Base-by-base conservation (phyloP, 208 protist genomes). In the Trypanosoma melophagium region DNA sequence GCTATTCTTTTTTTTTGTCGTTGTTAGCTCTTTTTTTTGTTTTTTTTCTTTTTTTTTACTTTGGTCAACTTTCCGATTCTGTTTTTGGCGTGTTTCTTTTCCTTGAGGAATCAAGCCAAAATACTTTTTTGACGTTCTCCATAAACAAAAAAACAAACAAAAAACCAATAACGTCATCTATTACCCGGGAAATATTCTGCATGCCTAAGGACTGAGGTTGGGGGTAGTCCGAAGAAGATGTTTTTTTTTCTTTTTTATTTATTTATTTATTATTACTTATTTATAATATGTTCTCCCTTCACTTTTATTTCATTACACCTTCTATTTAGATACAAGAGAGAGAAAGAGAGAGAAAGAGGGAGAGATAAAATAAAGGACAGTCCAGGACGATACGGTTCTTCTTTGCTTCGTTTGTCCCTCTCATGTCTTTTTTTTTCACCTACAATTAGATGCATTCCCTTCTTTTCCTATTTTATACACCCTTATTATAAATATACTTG, bases 31-130 rank as follows among this genome's bases (percentile, higher is more conserved):
- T 3, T 69, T 56, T 16, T 53, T 21, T 55, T 41, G 2, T 58
- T 66, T 50, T 65, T 76, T 45, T 55, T 77, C 76, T 77, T 82
- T 62, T 60, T 53, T 74, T 41, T 57, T n/a, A 21, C 24, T 58
- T 19, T 25, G 0, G 21, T 58, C 21, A 9, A 17, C 7, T 60
- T 59, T 45, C 16, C 24, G 63, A 38, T 49, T 47, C 16, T 49
- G 51, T 22, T 31, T 5, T 38, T n/a, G 9, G 38, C 45, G 24
- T n/a, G 8, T 28, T 14, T 35, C 31, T 13, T 59, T 65, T 40
- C 5, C 28, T 35, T 35, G 28, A 35, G 28, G 1, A 35, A 35
- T 35, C 5, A 35, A 5, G 5, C 28, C 28, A 35, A 35, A 5
- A 35, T 35, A 35, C 28, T 35, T 35, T 35, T 35, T 35, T 35